A percentile compares a stretch with the other conserved stretches of the same genome.
phyloP scores from a whole-genome alignment of 177 flowering plant species.

The Vitis hybrid region DNA sequence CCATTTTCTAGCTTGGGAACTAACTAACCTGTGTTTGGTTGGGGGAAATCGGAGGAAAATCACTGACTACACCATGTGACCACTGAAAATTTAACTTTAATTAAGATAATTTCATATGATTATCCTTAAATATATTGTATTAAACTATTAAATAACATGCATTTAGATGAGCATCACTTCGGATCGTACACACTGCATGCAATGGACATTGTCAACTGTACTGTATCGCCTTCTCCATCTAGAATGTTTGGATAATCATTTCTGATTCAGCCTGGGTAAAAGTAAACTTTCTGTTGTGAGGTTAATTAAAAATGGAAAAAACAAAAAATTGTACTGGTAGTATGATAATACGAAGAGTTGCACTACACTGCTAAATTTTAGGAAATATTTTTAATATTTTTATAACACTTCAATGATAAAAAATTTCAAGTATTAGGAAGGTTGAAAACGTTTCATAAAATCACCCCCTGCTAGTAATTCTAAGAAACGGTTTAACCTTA shows the following conservation, averaged over 20 bases:
- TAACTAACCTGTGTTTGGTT: too few relatives aligned
- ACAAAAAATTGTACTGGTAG: neutral
- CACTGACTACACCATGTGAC: slow-evolving; percentile 24
- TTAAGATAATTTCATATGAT: neutral
- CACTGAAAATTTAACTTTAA: slow-evolving; percentile 28
- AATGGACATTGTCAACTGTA: neutral
- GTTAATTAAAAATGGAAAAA: neutral
- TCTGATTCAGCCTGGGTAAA: neutral
- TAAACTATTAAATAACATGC: neutral
- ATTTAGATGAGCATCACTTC: slow-evolving; percentile 32
- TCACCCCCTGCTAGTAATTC: too few relatives aligned
- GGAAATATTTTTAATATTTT: too few relatives aligned
- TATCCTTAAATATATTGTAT: too few relatives aligned
- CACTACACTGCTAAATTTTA: too few relatives aligned
- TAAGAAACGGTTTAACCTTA: too few relatives aligned
- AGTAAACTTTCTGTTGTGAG: too few relatives aligned
- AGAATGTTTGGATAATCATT: neutral
- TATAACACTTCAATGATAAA: too few relatives aligned
- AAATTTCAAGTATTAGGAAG: too few relatives aligned
- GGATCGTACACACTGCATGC: slow-evolving; percentile 25
- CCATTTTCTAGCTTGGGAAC: neutral
- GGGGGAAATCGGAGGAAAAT: too few relatives aligned
- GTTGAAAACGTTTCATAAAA: too few relatives aligned
- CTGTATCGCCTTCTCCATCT: neutral
- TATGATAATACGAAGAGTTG: too few relatives aligned